Conservation (phyloP, 2,329 filamentous ascomycete species). For the Basipetospora chlamydospora region DNA sequence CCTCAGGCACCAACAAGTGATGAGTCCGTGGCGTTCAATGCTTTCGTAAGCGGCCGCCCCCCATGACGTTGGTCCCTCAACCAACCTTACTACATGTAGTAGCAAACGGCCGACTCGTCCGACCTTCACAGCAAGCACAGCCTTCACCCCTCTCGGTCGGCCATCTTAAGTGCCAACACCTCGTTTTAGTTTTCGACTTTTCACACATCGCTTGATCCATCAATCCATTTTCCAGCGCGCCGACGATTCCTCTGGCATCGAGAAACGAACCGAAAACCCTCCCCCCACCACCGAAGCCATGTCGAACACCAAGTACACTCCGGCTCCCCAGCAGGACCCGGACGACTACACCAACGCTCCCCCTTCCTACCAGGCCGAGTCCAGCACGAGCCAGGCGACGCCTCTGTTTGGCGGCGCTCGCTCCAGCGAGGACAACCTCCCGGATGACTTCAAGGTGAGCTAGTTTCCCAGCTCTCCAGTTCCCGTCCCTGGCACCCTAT, state of each 20-base stretch:
- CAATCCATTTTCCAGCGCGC: too few species aligned
- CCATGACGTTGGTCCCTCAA: too few species aligned
- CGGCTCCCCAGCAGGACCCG: slow-evolving; percentile 75
- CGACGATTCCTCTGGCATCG: neutral
- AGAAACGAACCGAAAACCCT: neutral
- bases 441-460: slow-evolving; percentile 86
- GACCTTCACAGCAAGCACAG: too few species aligned
- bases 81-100: too few species aligned
- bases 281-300: slow-evolving; percentile 28
- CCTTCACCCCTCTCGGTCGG: too few species aligned
- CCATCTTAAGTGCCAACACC: too few species aligned
- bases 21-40: too few species aligned
- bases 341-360: slow-evolving; percentile 70
- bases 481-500: neutral
- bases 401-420: slow-evolving; percentile 53
- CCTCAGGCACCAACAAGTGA: too few species aligned
- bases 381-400: slow-evolving; percentile 34
- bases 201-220: too few species aligned
- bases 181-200: too few species aligned
- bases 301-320: slow-evolving; percentile 69
- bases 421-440: slow-evolving; percentile 76
- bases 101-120: too few species aligned
- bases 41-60: too few species aligned
- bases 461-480: neutral
- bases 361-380: slow-evolving; percentile 54